A percentile compares a stretch with the other conserved stretches of the same genome.
Conservation (phyloP, 441 rosid species). For the Bocquillonia castaneifolia region DNA sequence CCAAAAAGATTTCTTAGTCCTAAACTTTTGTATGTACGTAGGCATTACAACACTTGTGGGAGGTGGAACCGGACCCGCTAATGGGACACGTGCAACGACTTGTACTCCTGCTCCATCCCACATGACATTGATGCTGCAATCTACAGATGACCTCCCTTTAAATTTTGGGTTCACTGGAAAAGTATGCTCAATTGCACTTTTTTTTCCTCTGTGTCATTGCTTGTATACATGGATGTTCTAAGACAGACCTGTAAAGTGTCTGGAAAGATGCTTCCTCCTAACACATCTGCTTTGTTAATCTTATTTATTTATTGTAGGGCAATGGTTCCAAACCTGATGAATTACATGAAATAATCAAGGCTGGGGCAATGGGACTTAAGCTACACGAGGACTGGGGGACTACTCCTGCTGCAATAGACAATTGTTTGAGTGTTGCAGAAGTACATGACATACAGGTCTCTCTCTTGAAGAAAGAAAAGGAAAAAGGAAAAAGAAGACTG, state of each 20-base stretch:
- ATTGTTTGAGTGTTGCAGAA: conserved; percentile 75
- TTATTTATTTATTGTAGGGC: conserved; percentile 44
- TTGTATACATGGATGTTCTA: neutral
- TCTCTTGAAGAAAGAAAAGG: too few relatives aligned
- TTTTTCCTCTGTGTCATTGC: conserved; percentile 13
- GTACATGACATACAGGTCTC: conserved; percentile 68
- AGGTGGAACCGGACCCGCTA: conserved; percentile 97
- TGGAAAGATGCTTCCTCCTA: neutral
- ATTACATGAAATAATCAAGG: conserved; percentile 64
- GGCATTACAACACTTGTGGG: conserved; percentile 88
- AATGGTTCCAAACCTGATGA: conserved; percentile 69
- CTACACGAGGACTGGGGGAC: conserved; percentile 98
- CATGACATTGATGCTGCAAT: conserved; percentile 88
- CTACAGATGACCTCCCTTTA: conserved; percentile 84
- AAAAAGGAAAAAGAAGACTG: neutral
- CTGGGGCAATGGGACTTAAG: conserved; percentile 98
- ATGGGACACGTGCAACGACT: conserved; percentile 92
- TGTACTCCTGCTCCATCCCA: conserved; percentile 83
- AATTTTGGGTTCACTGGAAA: conserved; percentile 98
- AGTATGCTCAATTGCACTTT: conserved; percentile 37
- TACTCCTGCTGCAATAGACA: conserved; percentile 91
- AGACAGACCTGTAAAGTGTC: neutral
- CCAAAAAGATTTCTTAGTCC: neutral
- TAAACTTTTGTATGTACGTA: conserved; percentile 26
- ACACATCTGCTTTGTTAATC: neutral